Conservation (phyloP, 352 stramenopile species). For the Thalassiosira sp. region DNA sequence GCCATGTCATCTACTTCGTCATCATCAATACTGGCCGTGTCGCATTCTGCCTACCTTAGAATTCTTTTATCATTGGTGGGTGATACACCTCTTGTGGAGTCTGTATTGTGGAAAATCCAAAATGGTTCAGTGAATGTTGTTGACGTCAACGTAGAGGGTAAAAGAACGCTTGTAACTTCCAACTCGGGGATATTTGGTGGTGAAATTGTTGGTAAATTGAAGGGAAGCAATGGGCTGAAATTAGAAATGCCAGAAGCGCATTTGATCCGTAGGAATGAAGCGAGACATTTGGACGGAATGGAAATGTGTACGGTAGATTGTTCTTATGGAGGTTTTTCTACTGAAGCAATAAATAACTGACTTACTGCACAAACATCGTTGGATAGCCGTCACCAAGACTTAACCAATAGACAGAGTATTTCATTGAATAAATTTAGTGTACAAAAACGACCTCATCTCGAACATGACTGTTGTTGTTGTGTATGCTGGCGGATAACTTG, state of each 20-base stretch:
- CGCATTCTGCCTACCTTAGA: slow-evolving; percentile 71
- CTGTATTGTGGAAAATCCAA: slow-evolving; percentile 49
- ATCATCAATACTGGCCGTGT: slow-evolving; percentile 59
- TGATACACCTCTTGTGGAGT: slow-evolving; percentile 61
- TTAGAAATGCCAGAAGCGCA: slow-evolving; percentile 58
- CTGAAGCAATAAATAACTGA: no score
- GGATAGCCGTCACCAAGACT: no score
- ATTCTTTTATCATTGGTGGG: slow-evolving; percentile 60
- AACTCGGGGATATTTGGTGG: slow-evolving; percentile 63
- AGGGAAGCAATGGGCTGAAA: slow-evolving; percentile 45
- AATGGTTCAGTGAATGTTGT: slow-evolving; percentile 78
- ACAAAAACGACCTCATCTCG: slow-evolving; percentile 10
- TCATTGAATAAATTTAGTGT: no score
- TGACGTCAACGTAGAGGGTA: slow-evolving; percentile 60
- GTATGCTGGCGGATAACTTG: slow-evolving; percentile 37
- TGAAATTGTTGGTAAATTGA: slow-evolving; percentile 28
- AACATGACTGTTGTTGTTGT: slow-evolving; percentile 20
- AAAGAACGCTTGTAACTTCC: slow-evolving; percentile 20
- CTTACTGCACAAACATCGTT: no score
- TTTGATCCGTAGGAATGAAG: slow-evolving; percentile 72
- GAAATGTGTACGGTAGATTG: slow-evolving; percentile 17
- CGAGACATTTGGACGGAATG: slow-evolving; percentile 68
- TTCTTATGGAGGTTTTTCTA: no score
- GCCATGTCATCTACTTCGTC: slow-evolving; percentile 22
- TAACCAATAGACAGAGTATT: no score